Evolutionary conservation across 2,329 filamentous ascomycete genomes (phyloP).

Genomic region (Colletotrichum filicis): DNA sequence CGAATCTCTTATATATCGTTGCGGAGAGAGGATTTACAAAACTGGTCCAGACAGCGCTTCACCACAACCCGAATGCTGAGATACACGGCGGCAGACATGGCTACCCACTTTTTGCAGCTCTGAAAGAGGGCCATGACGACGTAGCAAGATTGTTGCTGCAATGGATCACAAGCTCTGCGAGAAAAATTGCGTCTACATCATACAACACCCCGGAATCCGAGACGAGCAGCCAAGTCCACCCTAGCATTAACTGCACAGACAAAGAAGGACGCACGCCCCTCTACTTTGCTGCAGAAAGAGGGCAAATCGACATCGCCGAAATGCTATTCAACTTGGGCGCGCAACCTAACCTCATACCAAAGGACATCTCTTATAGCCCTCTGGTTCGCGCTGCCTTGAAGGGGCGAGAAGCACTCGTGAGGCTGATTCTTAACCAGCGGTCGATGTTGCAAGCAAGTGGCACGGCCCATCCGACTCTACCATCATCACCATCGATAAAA

Average conservation of each 20-base stretch:
- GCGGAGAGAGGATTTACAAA: fast-evolving
- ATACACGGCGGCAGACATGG: fast-evolving
- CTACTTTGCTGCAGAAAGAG: neutral
- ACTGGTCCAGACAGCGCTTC: fast-evolving
- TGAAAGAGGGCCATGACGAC: fast-evolving
- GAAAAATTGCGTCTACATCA: neutral
- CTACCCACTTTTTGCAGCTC: neutral
- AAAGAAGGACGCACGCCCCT: neutral
- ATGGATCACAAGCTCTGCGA: neutral
- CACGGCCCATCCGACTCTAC: no score
- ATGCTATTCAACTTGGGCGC: neutral
- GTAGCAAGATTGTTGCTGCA: neutral
- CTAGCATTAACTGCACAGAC: neutral
- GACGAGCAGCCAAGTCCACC: neutral
- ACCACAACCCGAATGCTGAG: fast-evolving
- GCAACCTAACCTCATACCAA: fast-evolving
- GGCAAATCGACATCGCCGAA: fast-evolving
- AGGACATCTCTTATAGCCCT: fast-evolving
- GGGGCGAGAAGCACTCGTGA: neutral
- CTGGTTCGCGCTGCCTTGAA: neutral
- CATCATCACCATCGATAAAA: no score
- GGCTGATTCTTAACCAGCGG: no score
- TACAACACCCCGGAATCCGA: neutral
- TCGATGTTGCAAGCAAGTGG: no score
- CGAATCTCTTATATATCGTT: neutral